Conservation (phyloP, 1,284 basidiomycete species). For the Leccinum cinnamomeum region DNA sequence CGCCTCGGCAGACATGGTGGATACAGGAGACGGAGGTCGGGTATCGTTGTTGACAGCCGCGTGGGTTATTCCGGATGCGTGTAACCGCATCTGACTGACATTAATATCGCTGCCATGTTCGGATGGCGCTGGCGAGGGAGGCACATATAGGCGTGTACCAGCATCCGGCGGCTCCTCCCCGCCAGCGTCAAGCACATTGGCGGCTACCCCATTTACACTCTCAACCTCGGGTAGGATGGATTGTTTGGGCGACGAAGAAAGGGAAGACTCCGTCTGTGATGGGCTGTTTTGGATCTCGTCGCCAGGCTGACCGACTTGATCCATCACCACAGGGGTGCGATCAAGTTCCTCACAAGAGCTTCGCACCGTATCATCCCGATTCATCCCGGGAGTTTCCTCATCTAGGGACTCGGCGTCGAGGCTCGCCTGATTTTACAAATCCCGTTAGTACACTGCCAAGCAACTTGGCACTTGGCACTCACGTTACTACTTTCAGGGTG, state of each 20-base stretch:
- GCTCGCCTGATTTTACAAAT: conserved; percentile 8
- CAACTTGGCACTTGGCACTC: conserved; percentile 12
- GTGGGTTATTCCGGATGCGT: conserved; percentile 1
- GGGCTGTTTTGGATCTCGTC: background rate
- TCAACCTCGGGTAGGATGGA: background rate
- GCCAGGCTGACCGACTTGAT: background rate
- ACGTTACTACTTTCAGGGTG: background rate
- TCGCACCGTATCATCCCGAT: background rate
- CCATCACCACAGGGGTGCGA: background rate
- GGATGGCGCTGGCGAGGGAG: conserved; percentile 32
- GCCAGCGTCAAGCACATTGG: background rate
- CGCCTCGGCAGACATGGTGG: conserved; percentile 12
- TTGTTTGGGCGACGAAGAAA: conserved; percentile 2
- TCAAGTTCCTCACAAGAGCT: background rate
- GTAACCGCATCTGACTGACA: conserved; percentile 3
- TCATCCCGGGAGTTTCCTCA: background rate
- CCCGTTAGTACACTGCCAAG: conserved; percentile 9
- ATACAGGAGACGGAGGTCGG: conserved; percentile 12
- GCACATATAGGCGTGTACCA: background rate
- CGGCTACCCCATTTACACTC: background rate
- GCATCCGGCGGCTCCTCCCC: conserved; percentile 1
- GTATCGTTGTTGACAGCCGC: conserved; percentile 5
- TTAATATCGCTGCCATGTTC: conserved; percentile 28
- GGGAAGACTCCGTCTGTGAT: conserved; percentile 1
- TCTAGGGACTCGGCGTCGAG: background rate